Percentiles rank a stretch among this genome's conserved stretches.
These are phyloP conservation scores for Acidomyces sp. DNA, from an alignment of 495 filamentous ascomycete genomes.

Conservation along the genomic window DNA sequence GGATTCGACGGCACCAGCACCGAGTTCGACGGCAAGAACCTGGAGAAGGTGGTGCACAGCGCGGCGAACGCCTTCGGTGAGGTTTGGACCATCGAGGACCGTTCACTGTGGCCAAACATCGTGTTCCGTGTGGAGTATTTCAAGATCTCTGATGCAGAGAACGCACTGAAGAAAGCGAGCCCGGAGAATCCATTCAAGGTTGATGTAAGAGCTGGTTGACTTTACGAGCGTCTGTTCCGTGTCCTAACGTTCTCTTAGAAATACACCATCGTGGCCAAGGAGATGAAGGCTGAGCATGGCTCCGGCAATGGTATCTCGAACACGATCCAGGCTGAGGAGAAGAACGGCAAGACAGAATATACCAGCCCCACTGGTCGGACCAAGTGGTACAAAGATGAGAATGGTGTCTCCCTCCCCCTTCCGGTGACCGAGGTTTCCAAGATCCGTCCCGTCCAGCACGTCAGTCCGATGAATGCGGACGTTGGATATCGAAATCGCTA, in stretches of 20 bases:
- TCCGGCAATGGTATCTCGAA: not conserved
- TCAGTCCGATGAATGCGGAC: not conserved
- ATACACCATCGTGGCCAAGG: slow-evolving; percentile 1
- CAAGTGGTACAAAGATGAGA: slow-evolving; percentile 2
- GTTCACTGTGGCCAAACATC: not conserved
- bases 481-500: not conserved
- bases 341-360: slow-evolving; percentile 1
- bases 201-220: slow-evolving; percentile 12
- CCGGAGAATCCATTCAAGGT: not conserved
- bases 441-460: not conserved
- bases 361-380: slow-evolving; percentile 18
- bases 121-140: slow-evolving; percentile 18
- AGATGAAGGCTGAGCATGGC: no score
- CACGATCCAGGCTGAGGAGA: no score
- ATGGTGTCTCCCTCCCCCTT: slow-evolving; percentile 3
- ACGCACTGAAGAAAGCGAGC: slow-evolving; percentile 1
- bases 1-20: not conserved
- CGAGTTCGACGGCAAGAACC: slow-evolving; percentile 1
- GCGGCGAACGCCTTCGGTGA: slow-evolving; percentile 12
- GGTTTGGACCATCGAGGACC: slow-evolving; percentile 4
- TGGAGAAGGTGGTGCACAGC: not conserved
- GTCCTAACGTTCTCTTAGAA: slow-evolving; percentile 3
- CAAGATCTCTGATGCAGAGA: slow-evolving; percentile 13
- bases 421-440: slow-evolving; percentile 3
- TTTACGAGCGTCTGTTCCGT: no score